Percentiles rank a stretch among this genome's conserved stretches.
Evolutionary conservation across 169 alveolate genomes (phyloP).

Genomic region (Plasmodium ovale): DNA sequence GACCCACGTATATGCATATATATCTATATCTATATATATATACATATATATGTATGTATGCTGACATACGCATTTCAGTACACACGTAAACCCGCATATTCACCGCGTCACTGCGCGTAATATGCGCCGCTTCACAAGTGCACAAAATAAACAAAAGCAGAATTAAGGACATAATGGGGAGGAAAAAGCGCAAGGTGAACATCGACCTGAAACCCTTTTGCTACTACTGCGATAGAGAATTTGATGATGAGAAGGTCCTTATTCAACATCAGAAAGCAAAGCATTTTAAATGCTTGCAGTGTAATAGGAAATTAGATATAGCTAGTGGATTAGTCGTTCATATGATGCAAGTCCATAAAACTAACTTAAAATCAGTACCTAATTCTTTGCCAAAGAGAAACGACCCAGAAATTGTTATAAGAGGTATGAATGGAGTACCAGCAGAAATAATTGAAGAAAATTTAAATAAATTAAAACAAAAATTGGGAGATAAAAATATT

Average conservation of each 20-base stretch:
- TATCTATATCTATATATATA: neutral
- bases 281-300: constrained; percentile 95
- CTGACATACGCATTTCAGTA: neutral
- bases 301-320: constrained; percentile 96
- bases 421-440: constrained; percentile 99
- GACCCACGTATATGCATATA: too few relatives aligned
- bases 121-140: too few relatives aligned
- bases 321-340: constrained; percentile 94
- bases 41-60: neutral
- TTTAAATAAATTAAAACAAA: constrained; percentile 79
- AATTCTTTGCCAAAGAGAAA: constrained; percentile 97
- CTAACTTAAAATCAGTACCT: constrained; percentile 93
- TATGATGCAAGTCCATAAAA: constrained; percentile 95
- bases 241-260: constrained; percentile 96
- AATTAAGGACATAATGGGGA: constrained; percentile 87
- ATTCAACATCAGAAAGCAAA: constrained; percentile 98
- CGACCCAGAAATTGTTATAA: constrained; percentile 92
- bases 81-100: neutral
- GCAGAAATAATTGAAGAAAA: constrained; percentile 89
- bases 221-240: constrained; percentile 97
- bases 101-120: too few relatives aligned
- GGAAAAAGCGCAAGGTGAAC: constrained; percentile 94
- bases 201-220: constrained; percentile 96
- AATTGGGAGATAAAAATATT: constrained; percentile 83
- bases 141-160: neutral